Evolutionary conservation across 2,329 filamentous ascomycete genomes (phyloP), one percentile per base, ranked within the genome.

Genomic region (Aspergillus melleus): DNA sequence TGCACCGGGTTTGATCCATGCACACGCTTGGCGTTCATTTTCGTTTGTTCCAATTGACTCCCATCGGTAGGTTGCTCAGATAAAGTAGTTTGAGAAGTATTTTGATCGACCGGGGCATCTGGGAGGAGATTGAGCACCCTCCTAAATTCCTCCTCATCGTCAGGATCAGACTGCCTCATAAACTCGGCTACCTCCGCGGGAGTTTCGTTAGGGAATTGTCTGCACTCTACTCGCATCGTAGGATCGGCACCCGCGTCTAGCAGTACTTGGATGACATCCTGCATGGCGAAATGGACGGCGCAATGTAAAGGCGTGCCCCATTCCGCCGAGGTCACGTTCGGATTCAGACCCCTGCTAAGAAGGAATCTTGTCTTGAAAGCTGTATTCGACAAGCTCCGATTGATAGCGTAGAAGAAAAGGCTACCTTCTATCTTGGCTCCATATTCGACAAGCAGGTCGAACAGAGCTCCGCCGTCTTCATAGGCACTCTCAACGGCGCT

Each of bases 231-330:
- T 56, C 30, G 10, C 11, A 32, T 58, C 20, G 59, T 55, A 49
- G 51, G 57, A 49, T 60, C 57, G n/a, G 61, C 61, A 26, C 57
- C 59, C 2, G 57, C 57, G 19, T 62, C 57, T 14, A 62, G 26
- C 12, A 64, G 36, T 12, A 58, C 19, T 50, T 57, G 44, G 24
- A 60, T 50, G 4, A 57, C 47, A 20, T 46, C 54, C 12, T 16
- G 6, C 44, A 47, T 54, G 29, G 12, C 19, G 56, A 20, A 36
- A 6, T 16, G 16, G 14, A 56, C 44, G 32, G 62, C 62, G 39
- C 20, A 51, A 44, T 59, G 59, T n/a, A 64, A 52, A 55, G 57
- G 59, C 16, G 51, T 60, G 36, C 62, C 62, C 54, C 47, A 58
- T 57, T 50, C 49, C 14, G 44, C 49, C 20, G 26, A 49, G n/a